phyloP scores from a whole-genome alignment of 345 rosid genomes.

The Salix brachista region DNA sequence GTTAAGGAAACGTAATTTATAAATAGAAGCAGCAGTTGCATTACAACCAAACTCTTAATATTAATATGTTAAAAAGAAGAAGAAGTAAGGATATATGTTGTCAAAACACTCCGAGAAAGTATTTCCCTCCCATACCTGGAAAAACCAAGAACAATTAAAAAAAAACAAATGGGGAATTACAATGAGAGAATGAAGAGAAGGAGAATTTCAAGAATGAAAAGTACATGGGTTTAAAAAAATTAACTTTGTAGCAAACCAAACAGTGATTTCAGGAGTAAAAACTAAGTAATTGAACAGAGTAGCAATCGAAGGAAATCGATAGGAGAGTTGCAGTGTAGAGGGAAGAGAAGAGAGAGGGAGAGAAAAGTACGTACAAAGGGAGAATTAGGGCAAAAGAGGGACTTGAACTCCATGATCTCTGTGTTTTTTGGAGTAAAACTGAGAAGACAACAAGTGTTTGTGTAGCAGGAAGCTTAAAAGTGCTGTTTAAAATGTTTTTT shows the following conservation, averaged over 20 bases:
- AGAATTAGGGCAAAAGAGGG: slow-evolving; percentile 43
- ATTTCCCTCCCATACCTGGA: slow-evolving; percentile 59
- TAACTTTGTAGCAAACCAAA: slow-evolving; percentile 6
- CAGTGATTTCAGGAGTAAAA: neutral
- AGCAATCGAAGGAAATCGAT: too few relatives aligned
- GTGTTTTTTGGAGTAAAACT: neutral
- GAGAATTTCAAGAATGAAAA: neutral
- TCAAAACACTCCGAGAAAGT: slow-evolving; percentile 45
- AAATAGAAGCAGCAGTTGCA: neutral
- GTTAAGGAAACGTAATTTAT: slow-evolving; percentile 38
- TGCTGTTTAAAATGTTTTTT: too few relatives aligned
- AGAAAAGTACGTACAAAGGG: slow-evolving; percentile 33
- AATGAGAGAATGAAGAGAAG: neutral
- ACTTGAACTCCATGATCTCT: slow-evolving; percentile 18
- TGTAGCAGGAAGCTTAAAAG: neutral
- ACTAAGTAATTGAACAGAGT: too few relatives aligned
- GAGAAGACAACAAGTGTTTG: neutral
- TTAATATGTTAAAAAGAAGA: neutral
- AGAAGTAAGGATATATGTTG: slow-evolving; percentile 52
- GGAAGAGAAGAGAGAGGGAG: neutral
- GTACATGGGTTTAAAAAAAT: too few relatives aligned
- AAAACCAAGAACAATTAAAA: neutral
- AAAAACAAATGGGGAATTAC: neutral
- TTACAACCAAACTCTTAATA: neutral
- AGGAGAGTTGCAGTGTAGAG: too few relatives aligned